phyloP scores from a whole-genome alignment of 1,284 basidiomycete genomes.

The Cutaneotrichosporon sp. region DNA sequence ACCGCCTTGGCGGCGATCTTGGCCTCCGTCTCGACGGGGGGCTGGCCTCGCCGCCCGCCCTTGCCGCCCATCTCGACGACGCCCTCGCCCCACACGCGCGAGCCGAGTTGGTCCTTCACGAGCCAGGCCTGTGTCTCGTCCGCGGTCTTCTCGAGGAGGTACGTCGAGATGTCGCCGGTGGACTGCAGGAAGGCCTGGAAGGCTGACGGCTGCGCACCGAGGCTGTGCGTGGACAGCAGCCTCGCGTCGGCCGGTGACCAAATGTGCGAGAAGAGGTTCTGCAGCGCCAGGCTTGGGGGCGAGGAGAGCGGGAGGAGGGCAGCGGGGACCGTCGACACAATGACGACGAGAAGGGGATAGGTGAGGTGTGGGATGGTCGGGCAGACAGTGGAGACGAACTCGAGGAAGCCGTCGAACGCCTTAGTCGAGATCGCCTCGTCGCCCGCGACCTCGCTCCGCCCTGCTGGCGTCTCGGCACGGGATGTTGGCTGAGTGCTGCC shows the following conservation, averaged over 20 bases:
- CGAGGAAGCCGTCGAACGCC: constrained; percentile 61
- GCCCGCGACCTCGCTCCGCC: not conserved
- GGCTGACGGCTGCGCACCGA: constrained; percentile 41
- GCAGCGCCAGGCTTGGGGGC: constrained; percentile 27
- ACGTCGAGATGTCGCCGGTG: constrained; percentile 36
- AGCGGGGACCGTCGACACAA: constrained; percentile 44
- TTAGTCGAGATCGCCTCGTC: constrained; percentile 20
- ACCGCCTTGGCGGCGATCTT: constrained; percentile 33
- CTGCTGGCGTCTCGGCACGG: constrained; percentile 8
- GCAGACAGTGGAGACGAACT: constrained; percentile 48
- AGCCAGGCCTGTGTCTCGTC: constrained; percentile 35
- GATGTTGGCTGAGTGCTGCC: constrained; percentile 31
- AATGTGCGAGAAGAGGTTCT: constrained; percentile 46
- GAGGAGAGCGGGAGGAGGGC: constrained; percentile 35
- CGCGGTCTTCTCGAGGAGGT: constrained; percentile 32
- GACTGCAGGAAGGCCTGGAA: constrained; percentile 47
- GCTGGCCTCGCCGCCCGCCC: constrained; percentile 27
- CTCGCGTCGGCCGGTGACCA: constrained; percentile 50
- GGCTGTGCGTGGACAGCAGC: constrained; percentile 44
- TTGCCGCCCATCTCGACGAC: constrained; percentile 43
- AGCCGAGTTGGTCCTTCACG: constrained; percentile 38
- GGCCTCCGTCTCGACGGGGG: constrained; percentile 39
- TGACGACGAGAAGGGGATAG: constrained; percentile 44
- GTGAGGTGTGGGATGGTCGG: constrained; percentile 48
- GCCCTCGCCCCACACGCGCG: constrained; percentile 43